Base-by-base conservation (phyloP, 164 flowering plant species). In the Liquidambar formosana region DNA sequence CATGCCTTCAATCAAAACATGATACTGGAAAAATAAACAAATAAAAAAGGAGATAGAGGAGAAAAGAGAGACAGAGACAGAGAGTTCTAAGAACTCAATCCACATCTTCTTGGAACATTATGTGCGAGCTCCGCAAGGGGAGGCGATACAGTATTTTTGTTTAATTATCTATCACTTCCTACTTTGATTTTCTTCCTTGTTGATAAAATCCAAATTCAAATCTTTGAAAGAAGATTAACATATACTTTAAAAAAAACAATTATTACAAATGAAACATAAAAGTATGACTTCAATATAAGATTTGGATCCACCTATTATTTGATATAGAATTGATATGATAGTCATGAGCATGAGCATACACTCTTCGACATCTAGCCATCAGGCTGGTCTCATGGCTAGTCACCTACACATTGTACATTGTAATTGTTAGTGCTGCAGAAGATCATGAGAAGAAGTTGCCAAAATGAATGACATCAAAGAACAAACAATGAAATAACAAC, bases 261-360 rank as follows among this genome's bases (percentile, higher is more conserved):
- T 47, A 53, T 27, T 38, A 58, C 13, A 65, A 57, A 28, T 57
- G 41, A 5, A 27, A 65, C 12, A 16, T 4, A 16, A 13, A 21
- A 43, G 62, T 33, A 8, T 33, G 63, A 33, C 10, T 28, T 60
- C 63, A 61, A 47, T 19, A 70, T 11, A 46, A 15, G 47, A 48
- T 23, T 53, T 49, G n/a, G n/a, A 72, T 16, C 14, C 66, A 92
- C 99, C 99, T 96, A 88, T 93, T 96, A 81, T 83, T 93, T 73
- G 99, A 96, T 63, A 96, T 96, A 26, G 99, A 96, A 71, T 96
- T 96, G 75, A 96, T 96, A 77, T 96, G 99, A 73, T 96, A 96
- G 83, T 96, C 99, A 83, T 96, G 99, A 38, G 99, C 99, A 87
- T 96, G 98, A 53, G 99, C 98, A 83, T 96, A 96, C 27, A 91